Evolutionary conservation across 768 basidiomycete species (phyloP).

Genomic region (Termitomyces sp.): DNA sequence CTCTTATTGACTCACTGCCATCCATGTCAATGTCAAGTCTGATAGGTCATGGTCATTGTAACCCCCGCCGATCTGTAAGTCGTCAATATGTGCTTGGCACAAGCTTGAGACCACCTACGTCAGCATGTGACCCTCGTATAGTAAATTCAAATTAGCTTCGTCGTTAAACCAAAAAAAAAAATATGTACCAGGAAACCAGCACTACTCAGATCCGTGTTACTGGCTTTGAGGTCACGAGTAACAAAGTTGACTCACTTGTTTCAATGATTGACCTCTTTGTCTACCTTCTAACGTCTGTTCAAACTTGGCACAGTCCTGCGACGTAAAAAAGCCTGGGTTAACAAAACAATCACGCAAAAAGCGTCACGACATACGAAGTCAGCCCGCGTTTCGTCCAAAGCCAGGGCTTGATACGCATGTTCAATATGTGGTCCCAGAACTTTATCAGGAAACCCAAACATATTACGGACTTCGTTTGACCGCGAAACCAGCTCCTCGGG

Average conservation of each 20-base stretch:
- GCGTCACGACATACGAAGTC: constrained; percentile 55
- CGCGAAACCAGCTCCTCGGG: constrained; percentile 56
- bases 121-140: constrained; percentile 30
- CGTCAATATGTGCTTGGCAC: not conserved
- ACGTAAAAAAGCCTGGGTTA: not conserved
- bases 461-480: constrained; percentile 34
- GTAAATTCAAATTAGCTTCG: not conserved
- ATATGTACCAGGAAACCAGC: constrained; percentile 61
- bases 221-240: not conserved
- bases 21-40: constrained; percentile 59
- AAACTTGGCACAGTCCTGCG: constrained; percentile 53
- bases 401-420: constrained; percentile 63
- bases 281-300: constrained; percentile 48
- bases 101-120: constrained; percentile 20
- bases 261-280: constrained; percentile 51
- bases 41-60: constrained; percentile 63
- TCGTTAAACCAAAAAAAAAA: not conserved
- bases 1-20: constrained; percentile 39
- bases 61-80: constrained; percentile 60
- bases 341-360: not conserved
- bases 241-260: constrained; percentile 39
- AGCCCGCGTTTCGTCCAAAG: constrained; percentile 57
- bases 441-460: constrained; percentile 64
- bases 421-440: constrained; percentile 58
- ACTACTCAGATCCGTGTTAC: constrained; percentile 27